phyloP scores from a whole-genome alignment of 805 yeast genomes.

The Suhomyces sp. region DNA sequence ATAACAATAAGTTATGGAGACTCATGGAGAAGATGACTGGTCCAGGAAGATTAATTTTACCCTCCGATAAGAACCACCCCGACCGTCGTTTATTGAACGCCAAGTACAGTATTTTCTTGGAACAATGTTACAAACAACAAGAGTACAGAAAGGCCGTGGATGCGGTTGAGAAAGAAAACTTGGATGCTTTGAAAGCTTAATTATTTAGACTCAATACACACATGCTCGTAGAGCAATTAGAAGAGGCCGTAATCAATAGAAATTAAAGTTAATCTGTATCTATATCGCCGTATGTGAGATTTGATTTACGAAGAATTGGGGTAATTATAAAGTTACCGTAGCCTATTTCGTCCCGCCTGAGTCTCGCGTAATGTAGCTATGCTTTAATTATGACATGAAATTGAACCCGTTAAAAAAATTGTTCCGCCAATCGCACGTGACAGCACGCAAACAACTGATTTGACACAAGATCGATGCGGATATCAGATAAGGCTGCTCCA shows the following conservation, averaged over 20 bases:
- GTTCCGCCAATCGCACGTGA: neutral
- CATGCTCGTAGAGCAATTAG: too few species aligned
- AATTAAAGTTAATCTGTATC: neutral
- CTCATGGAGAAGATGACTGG: conserved; percentile 84
- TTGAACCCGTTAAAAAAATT: neutral
- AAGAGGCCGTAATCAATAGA: neutral
- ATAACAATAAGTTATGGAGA: conserved; percentile 74
- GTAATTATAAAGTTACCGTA: neutral
- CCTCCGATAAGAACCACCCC: conserved; percentile 53
- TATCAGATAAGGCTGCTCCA: neutral
- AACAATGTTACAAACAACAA: conserved; percentile 80
- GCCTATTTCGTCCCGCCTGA: neutral
- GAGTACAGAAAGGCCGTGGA: conserved; percentile 72
- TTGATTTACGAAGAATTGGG: neutral
- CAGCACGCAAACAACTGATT: neutral
- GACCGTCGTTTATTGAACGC: conserved; percentile 70
- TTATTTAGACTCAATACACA: neutral
- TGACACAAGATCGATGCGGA: neutral
- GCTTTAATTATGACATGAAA: neutral
- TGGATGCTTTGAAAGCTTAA: conserved; percentile 3
- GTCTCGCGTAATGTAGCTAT: neutral
- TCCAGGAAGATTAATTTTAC: conserved; percentile 74
- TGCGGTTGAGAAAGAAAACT: conserved; percentile 29
- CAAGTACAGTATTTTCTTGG: conserved; percentile 83
- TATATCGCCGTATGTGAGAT: neutral